These are phyloP conservation scores for Kondoa subrosea DNA, from an alignment of 768 basidiomycete species.

Conservation along the genomic window DNA sequence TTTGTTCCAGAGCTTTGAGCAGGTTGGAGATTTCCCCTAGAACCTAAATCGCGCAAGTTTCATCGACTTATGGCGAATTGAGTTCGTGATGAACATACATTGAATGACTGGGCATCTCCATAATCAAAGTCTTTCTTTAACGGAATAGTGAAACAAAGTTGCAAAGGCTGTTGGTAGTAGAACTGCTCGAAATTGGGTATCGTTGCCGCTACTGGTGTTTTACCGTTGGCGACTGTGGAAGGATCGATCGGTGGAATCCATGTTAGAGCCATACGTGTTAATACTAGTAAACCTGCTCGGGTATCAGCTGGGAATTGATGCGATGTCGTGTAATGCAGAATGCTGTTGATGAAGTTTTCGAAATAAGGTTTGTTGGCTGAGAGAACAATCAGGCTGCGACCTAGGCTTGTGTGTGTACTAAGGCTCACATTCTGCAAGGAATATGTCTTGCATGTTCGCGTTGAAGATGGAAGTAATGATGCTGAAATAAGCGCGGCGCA, in stretches of 20 bases:
- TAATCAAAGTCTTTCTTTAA: constrained; percentile 64
- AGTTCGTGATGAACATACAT: constrained; percentile 40
- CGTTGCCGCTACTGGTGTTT: constrained; percentile 29
- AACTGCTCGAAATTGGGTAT: constrained; percentile 85
- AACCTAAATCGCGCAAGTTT: constrained; percentile 43
- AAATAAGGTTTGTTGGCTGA: constrained; percentile 47
- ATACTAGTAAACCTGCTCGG: constrained; percentile 62
- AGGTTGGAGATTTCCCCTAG: constrained; percentile 75
- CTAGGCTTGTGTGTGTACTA: constrained; percentile 12
- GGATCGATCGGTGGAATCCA: constrained; percentile 34
- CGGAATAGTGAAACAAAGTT: constrained; percentile 63
- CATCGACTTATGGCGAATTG: not conserved
- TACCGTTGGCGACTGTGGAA: constrained; percentile 35
- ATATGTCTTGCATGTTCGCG: constrained; percentile 62
- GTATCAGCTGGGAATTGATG: constrained; percentile 57
- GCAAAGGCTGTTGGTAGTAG: constrained; percentile 70
- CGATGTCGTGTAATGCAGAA: constrained; percentile 57
- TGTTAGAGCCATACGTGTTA: constrained; percentile 35
- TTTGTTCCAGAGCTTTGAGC: constrained; percentile 58
- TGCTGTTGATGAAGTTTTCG: constrained; percentile 56
- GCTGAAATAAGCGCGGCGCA: constrained; percentile 71
- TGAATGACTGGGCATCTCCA: constrained; percentile 69
- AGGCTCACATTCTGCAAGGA: constrained; percentile 69
- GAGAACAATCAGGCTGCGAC: constrained; percentile 29
- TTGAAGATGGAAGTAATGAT: constrained; percentile 66